Conservation (phyloP, 2,329 filamentous ascomycete species). For the Sclerotinia nivalis region DNA sequence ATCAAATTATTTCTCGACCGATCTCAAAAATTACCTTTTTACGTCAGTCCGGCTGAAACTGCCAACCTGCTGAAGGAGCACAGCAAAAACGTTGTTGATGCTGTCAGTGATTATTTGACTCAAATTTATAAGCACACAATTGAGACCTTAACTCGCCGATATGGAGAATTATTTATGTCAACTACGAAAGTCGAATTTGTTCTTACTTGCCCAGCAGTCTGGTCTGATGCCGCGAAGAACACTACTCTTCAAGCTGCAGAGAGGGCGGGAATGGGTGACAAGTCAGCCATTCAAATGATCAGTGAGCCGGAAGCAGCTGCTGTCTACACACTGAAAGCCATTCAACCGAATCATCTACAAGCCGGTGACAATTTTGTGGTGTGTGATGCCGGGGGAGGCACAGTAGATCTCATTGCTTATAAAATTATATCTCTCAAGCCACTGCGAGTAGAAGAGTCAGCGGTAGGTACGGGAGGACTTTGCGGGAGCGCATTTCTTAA, state of each 20-base stretch:
- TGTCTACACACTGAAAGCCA: conserved; percentile 76
- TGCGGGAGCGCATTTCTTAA: conserved; percentile 80
- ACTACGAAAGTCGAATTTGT: conserved; percentile 77
- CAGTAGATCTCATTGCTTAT: conserved; percentile 78
- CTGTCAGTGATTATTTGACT: conserved; percentile 76
- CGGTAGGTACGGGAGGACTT: conserved; percentile 74
- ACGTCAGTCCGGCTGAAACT: conserved; percentile 75
- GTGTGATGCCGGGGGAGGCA: conserved; percentile 58
- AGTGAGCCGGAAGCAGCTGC: conserved; percentile 79
- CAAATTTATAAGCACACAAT: conserved; percentile 77
- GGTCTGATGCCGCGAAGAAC: conserved; percentile 84
- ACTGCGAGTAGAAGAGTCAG: conserved; percentile 73
- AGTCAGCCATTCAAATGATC: conserved; percentile 73
- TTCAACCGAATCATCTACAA: conserved; percentile 72
- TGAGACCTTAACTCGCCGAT: conserved; percentile 71
- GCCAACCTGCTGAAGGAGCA: conserved; percentile 72
- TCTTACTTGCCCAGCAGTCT: conserved; percentile 79
- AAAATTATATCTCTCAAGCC: conserved; percentile 74
- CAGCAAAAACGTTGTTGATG: conserved; percentile 76
- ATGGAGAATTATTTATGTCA: conserved; percentile 77
- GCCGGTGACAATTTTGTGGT: conserved; percentile 63
- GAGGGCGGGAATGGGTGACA: conserved; percentile 73
- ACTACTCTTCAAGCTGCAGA: conserved; percentile 77
- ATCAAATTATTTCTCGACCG: conserved; percentile 84
- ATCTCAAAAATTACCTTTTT: conserved; percentile 77